Conservation (phyloP, 2,329 filamentous ascomycete species). For the Venturiaceae sp. region DNA sequence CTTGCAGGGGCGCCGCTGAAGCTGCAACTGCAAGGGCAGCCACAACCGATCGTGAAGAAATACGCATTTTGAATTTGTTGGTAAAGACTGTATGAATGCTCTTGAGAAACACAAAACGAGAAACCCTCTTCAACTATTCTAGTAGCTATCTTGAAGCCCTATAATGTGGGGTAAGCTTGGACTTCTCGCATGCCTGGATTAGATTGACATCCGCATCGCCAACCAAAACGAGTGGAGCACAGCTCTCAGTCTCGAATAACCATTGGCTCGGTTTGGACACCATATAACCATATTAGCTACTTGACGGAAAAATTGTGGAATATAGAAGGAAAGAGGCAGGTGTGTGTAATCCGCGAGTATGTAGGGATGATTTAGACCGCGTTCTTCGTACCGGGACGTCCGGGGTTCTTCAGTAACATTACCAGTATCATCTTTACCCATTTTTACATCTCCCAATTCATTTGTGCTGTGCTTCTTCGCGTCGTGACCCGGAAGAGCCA, state of each 20-base stretch:
- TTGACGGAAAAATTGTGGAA: neutral
- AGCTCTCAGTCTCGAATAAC: neutral
- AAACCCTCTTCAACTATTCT: too few species aligned
- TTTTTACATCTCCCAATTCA: too few species aligned
- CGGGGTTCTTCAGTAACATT: too few species aligned
- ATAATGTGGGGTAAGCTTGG: neutral
- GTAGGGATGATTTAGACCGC: too few species aligned
- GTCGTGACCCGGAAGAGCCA: too few species aligned
- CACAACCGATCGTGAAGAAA: neutral
- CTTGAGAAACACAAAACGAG: neutral
- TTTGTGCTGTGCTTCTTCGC: too few species aligned
- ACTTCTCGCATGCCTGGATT: neutral
- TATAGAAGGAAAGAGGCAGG: neutral
- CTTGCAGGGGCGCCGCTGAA: neutral
- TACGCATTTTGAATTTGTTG: neutral
- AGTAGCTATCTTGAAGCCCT: neutral
- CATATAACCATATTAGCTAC: neutral
- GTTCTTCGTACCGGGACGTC: too few species aligned
- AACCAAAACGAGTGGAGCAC: too few species aligned
- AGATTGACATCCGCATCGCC: neutral
- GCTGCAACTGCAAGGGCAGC: neutral
- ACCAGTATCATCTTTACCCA: too few species aligned
- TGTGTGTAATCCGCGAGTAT: too few species aligned
- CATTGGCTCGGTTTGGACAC: neutral
- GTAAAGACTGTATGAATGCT: neutral